Evolutionary conservation across 257 asterid species (phyloP).

Genomic region (Solanum chiquidenum): DNA sequence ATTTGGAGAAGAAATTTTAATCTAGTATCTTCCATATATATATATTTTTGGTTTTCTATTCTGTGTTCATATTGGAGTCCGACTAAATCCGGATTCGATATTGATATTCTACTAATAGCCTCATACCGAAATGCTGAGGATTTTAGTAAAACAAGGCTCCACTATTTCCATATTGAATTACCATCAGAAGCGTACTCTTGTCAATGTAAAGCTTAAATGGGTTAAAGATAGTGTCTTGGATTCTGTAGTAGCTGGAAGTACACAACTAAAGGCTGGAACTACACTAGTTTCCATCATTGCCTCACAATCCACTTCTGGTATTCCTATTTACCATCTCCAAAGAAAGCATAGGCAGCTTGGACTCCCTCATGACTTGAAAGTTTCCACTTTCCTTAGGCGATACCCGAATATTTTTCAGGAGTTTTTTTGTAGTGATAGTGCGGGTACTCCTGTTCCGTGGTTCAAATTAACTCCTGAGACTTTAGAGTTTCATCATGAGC

Average conservation of each 20-base stretch:
- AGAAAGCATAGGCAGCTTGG: constrained; percentile 48
- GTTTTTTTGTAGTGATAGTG: constrained; percentile 43
- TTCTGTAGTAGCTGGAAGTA: constrained; percentile 34
- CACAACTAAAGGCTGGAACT: constrained; percentile 62
- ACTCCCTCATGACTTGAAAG: constrained; percentile 51
- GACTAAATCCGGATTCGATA: not conserved
- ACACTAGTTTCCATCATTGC: constrained; percentile 49
- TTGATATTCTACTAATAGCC: not conserved
- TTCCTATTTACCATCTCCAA: constrained; percentile 54
- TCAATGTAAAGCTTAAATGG: constrained; percentile 82
- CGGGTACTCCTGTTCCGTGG: constrained; percentile 82
- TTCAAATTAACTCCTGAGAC: constrained; percentile 48
- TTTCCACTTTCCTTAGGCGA: constrained; percentile 64
- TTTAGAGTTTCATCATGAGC: constrained; percentile 28
- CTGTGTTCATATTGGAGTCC: not conserved
- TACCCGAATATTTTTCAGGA: constrained; percentile 75
- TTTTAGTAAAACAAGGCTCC: not conserved
- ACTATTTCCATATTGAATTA: constrained; percentile 1
- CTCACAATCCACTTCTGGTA: constrained; percentile 32
- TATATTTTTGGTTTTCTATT: not conserved
- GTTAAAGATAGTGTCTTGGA: constrained; percentile 64
- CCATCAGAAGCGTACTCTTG: constrained; percentile 58
- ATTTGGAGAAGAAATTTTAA: not conserved
- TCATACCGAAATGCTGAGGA: constrained; percentile 2
- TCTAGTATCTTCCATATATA: not conserved